Conservation (phyloP, 176 grass and related monocot genomes). For the Hsuehochloa calcarea region DNA sequence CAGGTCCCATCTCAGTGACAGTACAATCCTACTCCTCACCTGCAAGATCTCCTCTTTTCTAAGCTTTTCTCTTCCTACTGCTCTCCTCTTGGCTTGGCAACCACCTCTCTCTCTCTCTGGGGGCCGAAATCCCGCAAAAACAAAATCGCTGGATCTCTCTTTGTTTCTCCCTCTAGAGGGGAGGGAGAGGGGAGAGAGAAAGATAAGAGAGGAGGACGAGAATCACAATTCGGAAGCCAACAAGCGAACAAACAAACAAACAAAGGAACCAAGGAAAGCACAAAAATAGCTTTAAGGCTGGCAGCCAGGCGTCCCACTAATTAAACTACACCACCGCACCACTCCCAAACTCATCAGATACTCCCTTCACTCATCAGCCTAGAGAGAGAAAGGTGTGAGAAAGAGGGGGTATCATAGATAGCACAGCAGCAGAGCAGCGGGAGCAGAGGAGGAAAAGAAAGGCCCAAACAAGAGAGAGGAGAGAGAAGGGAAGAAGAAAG, state of each 20-base stretch:
- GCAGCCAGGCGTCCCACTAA: constrained; percentile 6
- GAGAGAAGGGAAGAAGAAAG: constrained; percentile 15
- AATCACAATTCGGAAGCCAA: constrained; percentile 20
- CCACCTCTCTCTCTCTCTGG: not conserved
- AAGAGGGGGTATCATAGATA: constrained; percentile 32
- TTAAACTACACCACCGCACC: constrained; percentile 35
- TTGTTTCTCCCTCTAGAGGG: not conserved
- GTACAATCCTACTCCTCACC: not conserved
- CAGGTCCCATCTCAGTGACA: constrained; percentile 8
- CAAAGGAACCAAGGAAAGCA: constrained; percentile 47
- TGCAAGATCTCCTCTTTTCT: constrained; percentile 5
- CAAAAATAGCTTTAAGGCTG: constrained; percentile 55
- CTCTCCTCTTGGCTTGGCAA: not conserved
- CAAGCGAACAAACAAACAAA: constrained; percentile 58
- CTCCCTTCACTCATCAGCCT: constrained; percentile 12
- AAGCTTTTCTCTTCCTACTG: not conserved
- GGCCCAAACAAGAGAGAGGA: constrained; percentile 4
- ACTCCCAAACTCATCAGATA: constrained; percentile 18
- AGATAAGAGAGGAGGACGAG: not conserved
- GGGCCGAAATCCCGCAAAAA: constrained; percentile 14
- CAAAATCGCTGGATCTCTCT: not conserved
- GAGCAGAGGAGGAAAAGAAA: constrained; percentile 7
- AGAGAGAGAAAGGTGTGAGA: constrained; percentile 16
- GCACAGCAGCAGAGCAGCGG: constrained; percentile 35
- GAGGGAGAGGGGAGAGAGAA: not conserved